Percentiles rank a stretch among this genome's conserved stretches.
These are phyloP conservation scores for Triticum urartu DNA, from an alignment of 176 grass and related monocot genomes.

Conservation along the genomic window DNA sequence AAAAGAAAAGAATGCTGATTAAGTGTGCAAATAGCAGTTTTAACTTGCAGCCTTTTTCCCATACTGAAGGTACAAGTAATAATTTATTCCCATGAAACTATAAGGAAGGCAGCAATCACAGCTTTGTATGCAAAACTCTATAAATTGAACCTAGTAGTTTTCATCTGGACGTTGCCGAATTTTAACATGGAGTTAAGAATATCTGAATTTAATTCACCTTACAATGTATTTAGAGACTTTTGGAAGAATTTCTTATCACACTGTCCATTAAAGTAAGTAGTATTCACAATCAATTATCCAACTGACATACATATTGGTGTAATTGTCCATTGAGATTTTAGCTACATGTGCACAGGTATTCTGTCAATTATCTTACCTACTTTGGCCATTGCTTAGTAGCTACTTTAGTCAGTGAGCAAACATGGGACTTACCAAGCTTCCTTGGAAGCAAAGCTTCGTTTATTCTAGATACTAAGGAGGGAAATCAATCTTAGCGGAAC, in stretches of 20 bases:
- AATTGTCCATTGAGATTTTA: slow-evolving; percentile 7
- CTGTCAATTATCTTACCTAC: slow-evolving; percentile 15
- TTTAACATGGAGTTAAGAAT: not conserved
- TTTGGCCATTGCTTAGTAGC: slow-evolving; percentile 10
- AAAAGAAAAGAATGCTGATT: not conserved
- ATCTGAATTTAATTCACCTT: slow-evolving; percentile 32
- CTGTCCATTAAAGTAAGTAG: slow-evolving; percentile 11
- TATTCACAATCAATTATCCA: slow-evolving; percentile 18
- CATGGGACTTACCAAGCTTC: slow-evolving; percentile 1
- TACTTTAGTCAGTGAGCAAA: slow-evolving; percentile 12
- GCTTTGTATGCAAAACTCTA: not conserved
- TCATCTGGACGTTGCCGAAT: not conserved
- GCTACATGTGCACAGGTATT: not conserved
- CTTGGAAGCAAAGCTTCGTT: slow-evolving; percentile 26
- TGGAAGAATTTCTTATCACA: slow-evolving; percentile 3
- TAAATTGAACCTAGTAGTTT: not conserved
- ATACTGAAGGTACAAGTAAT: not conserved
- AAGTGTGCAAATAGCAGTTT: not conserved
- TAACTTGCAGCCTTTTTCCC: not conserved
- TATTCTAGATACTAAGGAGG: slow-evolving; percentile 10
- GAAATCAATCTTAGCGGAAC: not conserved
- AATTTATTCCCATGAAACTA: not conserved
- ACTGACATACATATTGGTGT: slow-evolving; percentile 17
- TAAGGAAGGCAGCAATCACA: not conserved
- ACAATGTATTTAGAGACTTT: slow-evolving; percentile 21